Evolutionary conservation across 1,284 basidiomycete species (phyloP), one percentile per base, ranked within the genome.

Genomic region (Leccinum ponderosum): DNA sequence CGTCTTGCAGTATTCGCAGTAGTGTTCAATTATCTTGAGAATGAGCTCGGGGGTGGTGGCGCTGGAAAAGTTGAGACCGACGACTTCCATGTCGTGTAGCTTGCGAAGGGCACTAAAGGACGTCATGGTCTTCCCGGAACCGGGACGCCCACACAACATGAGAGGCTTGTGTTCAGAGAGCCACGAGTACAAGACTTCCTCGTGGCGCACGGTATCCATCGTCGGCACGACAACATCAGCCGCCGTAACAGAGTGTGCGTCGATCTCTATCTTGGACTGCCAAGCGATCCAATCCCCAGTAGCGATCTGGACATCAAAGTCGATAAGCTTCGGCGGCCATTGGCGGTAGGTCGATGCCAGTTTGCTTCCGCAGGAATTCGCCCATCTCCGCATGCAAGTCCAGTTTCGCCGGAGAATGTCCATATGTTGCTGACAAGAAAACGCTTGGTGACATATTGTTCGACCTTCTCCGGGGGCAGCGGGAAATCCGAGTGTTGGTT

Each of bases 111-210:
- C 97, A 66, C 95, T 97, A 80, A 99, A 98, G n/a, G 99, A 81
- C 0, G 98, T 99, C 97, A 99, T 99, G 4, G 97, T 99, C 81
- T 99, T 99, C 44, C 97, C 97, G 22, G 97, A 98, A 71, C 97
- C 97, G 6, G 97, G 97, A 69, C 97, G 97, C 54, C 97, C 97
- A 74, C 97, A 99, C 22, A 99, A 85, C 87, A 99, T 94, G 60
- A 99, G 84, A 5, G 97, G 98, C 75, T 98, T 98, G 80, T 99
- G 97, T 75, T 99, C 97, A 0, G 95, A 96, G 2, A 99, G 82
- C 96, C 97, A 99, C 0, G 95, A 97, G 76, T 99, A 99, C 1
- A 99, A 80, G 29, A 99, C 95, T 73, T 98, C 96, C 74, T 99
- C 98, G 74, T 99, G 97, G 39, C 98, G 94, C 39, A 98, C 91